These are phyloP conservation scores for Punctularia strigosozonata DNA, from an alignment of 768 basidiomycete species.

Conservation along the genomic window DNA sequence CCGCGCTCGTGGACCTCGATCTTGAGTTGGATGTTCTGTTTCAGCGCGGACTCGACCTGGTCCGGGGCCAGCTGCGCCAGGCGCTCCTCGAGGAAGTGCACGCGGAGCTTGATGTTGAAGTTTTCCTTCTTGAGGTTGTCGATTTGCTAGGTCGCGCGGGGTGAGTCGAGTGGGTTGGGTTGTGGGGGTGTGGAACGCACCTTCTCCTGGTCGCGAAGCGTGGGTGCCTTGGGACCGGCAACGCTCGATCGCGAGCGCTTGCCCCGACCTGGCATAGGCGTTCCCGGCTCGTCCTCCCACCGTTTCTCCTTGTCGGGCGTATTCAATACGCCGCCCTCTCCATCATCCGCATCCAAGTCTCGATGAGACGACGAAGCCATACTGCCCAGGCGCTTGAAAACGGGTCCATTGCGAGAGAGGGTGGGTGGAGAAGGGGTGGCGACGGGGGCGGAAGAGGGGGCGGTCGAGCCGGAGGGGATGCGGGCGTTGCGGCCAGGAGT, in stretches of 20 bases:
- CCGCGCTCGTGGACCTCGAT: slow-evolving; percentile 84
- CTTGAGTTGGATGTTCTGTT: slow-evolving; percentile 89
- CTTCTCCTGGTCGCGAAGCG: slow-evolving; percentile 94
- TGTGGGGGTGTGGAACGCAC: slow-evolving; percentile 39
- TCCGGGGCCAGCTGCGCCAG: slow-evolving; percentile 84
- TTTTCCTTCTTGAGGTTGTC: slow-evolving; percentile 95
- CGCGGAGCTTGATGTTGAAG: slow-evolving; percentile 91
- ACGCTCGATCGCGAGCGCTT: slow-evolving; percentile 30
- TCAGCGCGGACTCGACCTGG: slow-evolving; percentile 82
- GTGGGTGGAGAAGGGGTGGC: slow-evolving; percentile 39
- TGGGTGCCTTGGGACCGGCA: slow-evolving; percentile 40
- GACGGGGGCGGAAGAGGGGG: slow-evolving; percentile 35
- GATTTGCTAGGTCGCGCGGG: slow-evolving; percentile 70
- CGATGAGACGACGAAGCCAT: slow-evolving; percentile 22
- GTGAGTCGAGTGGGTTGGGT: too few species aligned
- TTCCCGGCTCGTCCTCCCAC: slow-evolving; percentile 38
- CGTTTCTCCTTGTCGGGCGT: slow-evolving; percentile 37
- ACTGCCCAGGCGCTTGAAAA: slow-evolving; percentile 27
- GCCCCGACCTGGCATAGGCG: slow-evolving; percentile 32
- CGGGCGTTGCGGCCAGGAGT: slow-evolving; percentile 29
- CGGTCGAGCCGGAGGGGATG: slow-evolving; percentile 36
- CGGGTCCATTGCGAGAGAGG: slow-evolving; percentile 10
- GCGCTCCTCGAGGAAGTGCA: slow-evolving; percentile 91
- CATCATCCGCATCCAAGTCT: slow-evolving; percentile 25
- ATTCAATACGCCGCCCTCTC: slow-evolving; percentile 34